Evolutionary conservation across 768 basidiomycete species (phyloP).

Genomic region (Panellus pusillus): DNA sequence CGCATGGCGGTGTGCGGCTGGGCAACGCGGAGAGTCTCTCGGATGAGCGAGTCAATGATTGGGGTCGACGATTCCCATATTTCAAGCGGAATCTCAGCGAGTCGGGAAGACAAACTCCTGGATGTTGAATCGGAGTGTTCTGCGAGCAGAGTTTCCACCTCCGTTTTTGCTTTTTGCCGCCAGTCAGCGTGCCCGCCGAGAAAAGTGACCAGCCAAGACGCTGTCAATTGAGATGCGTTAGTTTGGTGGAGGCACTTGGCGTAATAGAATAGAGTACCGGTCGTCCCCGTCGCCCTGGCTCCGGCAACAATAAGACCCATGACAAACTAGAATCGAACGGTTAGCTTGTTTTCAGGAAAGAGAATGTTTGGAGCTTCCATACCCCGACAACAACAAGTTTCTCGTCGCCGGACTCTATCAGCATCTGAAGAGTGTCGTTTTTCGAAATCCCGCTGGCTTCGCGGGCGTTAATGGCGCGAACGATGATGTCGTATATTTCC

Average conservation of each 20-base stretch:
- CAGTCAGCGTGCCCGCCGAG: constrained; percentile 68
- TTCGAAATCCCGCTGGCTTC: constrained; percentile 54
- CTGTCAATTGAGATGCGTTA: constrained; percentile 31
- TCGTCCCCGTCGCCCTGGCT: constrained; percentile 77
- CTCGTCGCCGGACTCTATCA: constrained; percentile 71
- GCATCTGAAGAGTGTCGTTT: constrained; percentile 73
- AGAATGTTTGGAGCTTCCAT: not conserved
- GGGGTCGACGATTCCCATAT: constrained; percentile 73
- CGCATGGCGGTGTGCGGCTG: constrained; percentile 83
- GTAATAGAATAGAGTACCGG: constrained; percentile 38
- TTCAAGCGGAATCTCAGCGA: constrained; percentile 63
- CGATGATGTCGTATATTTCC: constrained; percentile 71
- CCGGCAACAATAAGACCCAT: constrained; percentile 82
- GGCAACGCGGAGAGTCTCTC: constrained; percentile 75
- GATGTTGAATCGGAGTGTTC: constrained; percentile 35
- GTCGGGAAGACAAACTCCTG: constrained; percentile 40
- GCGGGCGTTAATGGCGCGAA: constrained; percentile 54
- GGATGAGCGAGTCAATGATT: constrained; percentile 69
- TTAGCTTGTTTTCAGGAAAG: constrained; percentile 1
- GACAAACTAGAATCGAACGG: constrained; percentile 55
- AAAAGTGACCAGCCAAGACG: constrained; percentile 75
- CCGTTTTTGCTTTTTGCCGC: constrained; percentile 58
- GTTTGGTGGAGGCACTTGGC: not conserved
- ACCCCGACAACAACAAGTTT: constrained; percentile 70
- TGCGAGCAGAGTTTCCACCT: constrained; percentile 57